These are phyloP conservation scores for Abrus pulchellus DNA, from an alignment of 306 rosid genomes.

Conservation along the genomic window DNA sequence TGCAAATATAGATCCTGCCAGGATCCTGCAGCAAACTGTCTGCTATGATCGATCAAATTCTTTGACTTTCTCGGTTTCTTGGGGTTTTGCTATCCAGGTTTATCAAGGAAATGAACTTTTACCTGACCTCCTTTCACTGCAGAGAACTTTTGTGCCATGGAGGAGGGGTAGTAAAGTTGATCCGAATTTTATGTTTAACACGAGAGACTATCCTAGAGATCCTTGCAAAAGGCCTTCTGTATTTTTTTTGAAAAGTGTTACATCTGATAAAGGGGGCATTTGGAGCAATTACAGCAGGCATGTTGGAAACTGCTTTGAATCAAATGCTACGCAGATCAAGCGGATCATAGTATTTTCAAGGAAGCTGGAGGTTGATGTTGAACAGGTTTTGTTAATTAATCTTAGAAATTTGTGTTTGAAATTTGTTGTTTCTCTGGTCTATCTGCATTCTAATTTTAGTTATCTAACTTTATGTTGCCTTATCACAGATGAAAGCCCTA, in stretches of 20 bases:
- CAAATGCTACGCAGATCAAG: conserved; percentile 56
- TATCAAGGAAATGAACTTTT: conserved; percentile 75
- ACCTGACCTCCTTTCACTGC: conserved; percentile 71
- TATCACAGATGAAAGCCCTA: conserved; percentile 78
- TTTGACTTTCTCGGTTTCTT: conserved; percentile 80
- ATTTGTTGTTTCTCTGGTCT: conserved; percentile 15
- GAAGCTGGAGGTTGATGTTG: conserved; percentile 68
- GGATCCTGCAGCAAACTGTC: conserved; percentile 83
- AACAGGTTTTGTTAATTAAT: conserved; percentile 62
- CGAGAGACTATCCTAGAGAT: conserved; percentile 73
- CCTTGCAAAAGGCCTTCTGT: conserved; percentile 74
- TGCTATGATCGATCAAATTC: conserved; percentile 77
- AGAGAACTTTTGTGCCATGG: conserved; percentile 85
- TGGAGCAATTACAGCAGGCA: conserved; percentile 69
- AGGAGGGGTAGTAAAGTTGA: conserved; percentile 63
- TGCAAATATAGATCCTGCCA: conserved; percentile 73
- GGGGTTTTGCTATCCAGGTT: conserved; percentile 87
- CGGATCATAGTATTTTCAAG: conserved; percentile 63
- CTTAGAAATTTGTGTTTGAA: conserved; percentile 1
- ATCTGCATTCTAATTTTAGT: conserved; percentile 42
- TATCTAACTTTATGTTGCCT: conserved; percentile 26
- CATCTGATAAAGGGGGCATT: conserved; percentile 55
- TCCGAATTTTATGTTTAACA: conserved; percentile 69
- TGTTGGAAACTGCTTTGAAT: conserved; percentile 58
- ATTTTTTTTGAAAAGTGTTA: conserved; percentile 66